Percentiles rank a stretch among this genome's conserved stretches.
Conservation (phyloP, 495 filamentous ascomycete genomes). For the Penicillium taxi region DNA sequence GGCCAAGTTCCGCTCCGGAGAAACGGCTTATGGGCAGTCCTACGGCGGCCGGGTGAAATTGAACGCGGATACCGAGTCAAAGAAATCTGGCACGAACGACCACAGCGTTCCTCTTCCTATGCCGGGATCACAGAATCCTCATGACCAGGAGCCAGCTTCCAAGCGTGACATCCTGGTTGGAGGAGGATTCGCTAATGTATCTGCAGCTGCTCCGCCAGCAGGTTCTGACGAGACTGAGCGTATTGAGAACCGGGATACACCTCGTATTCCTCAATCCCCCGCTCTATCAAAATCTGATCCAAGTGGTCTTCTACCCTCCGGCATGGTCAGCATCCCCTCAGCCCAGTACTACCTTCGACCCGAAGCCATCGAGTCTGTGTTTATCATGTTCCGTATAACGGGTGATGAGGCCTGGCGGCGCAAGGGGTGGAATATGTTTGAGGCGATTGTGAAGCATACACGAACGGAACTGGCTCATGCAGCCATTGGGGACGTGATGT, state of each 20-base stretch:
- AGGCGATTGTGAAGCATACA: conserved; percentile 60
- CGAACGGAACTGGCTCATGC: conserved; percentile 58
- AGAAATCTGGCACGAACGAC: conserved; percentile 1
- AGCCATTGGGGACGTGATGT: conserved; percentile 68
- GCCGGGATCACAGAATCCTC: conserved; percentile 22
- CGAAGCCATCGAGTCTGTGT: conserved; percentile 91
- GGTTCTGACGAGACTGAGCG: neutral
- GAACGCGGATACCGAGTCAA: conserved; percentile 4
- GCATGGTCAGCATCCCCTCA: conserved; percentile 52
- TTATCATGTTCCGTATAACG: conserved; percentile 91
- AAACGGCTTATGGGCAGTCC: conserved; percentile 20
- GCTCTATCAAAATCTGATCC: neutral
- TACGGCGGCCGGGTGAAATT: conserved; percentile 21
- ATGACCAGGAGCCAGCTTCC: conserved; percentile 9
- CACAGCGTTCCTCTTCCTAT: conserved; percentile 16
- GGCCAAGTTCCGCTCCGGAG: conserved; percentile 21
- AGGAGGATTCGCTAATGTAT: conserved; percentile 5
- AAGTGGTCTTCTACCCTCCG: conserved; percentile 56
- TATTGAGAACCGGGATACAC: conserved; percentile 14
- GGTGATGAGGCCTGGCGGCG: conserved; percentile 73
- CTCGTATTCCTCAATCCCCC: conserved; percentile 9
- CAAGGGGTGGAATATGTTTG: conserved; percentile 87
- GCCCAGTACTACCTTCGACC: conserved; percentile 76
- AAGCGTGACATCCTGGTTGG: no score
- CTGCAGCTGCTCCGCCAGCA: neutral